phyloP scores from a whole-genome alignment of 2,329 filamentous ascomycete genomes.

The Claviceps capensis region DNA sequence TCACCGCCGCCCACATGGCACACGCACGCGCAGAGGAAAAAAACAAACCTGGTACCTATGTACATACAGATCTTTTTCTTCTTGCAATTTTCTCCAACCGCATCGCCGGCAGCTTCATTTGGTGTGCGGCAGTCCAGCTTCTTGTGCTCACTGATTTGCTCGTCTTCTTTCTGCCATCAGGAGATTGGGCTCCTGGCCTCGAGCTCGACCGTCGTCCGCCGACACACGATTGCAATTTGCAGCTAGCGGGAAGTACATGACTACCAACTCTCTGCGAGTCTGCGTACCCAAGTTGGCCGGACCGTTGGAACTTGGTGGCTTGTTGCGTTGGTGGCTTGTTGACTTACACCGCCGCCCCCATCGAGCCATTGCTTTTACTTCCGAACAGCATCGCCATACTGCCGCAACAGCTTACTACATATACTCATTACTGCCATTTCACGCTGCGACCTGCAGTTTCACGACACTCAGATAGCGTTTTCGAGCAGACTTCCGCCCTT shows the following conservation, averaged over 20 bases:
- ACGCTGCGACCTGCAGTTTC: neutral
- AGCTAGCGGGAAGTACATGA: neutral
- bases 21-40: neutral
- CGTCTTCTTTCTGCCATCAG: neutral
- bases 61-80: neutral
- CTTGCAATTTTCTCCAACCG: neutral
- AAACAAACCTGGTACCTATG: neutral
- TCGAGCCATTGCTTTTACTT: neutral
- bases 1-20: neutral
- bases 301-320: neutral
- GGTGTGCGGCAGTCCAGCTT: too few species aligned
- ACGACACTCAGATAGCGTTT: neutral
- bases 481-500: neutral
- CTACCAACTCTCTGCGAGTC: neutral
- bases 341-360: constrained; percentile 5
- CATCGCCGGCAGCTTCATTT: neutral
- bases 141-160: too few species aligned
- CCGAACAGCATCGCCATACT: neutral
- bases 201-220: neutral
- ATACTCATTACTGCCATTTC: neutral
- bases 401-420: neutral
- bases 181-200: neutral
- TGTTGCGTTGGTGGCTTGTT: constrained; percentile 1
- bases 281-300: neutral
- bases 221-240: neutral